Conservation (phyloP, 2,329 filamentous ascomycete species). For the Bipolaris victoriae region DNA sequence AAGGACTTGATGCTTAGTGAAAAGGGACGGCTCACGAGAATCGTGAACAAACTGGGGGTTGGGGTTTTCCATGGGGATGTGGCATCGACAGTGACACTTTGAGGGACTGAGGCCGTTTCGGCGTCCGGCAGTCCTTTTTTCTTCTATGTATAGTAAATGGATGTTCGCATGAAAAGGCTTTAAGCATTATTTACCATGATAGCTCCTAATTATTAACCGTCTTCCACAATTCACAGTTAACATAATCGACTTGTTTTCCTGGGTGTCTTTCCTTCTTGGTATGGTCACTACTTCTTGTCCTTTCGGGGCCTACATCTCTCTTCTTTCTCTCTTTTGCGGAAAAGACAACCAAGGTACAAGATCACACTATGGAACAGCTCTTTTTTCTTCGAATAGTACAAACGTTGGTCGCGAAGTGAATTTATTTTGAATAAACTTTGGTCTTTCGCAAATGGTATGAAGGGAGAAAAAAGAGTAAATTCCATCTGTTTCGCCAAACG, state of each 20-base stretch:
- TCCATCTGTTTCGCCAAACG: conserved; percentile 35
- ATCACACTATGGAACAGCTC: neutral
- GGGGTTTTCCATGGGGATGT: neutral
- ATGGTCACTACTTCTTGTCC: too few species aligned
- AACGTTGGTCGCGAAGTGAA: neutral
- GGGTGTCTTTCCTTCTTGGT: too few species aligned
- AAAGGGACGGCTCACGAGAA: too few species aligned
- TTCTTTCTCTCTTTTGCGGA: too few species aligned
- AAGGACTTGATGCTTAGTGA: conserved; percentile 24
- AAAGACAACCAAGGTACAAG: too few species aligned
- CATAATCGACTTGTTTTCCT: too few species aligned
- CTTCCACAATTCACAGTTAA: too few species aligned
- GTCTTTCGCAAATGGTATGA: neutral
- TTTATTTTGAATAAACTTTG: neutral
- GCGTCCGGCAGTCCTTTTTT: neutral
- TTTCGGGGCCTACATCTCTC: too few species aligned
- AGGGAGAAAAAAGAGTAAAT: conserved; percentile 8
- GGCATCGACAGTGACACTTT: neutral
- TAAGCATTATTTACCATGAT: neutral
- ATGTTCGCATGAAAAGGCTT: neutral
- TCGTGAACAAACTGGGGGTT: conserved; percentile 9
- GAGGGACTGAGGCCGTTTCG: too few species aligned
- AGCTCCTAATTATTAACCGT: neutral
- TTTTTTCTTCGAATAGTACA: neutral
- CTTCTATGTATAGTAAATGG: neutral